Base-by-base conservation (phyloP, 2,329 filamentous ascomycete genomes). In the Aspergillus uvarum region DNA sequence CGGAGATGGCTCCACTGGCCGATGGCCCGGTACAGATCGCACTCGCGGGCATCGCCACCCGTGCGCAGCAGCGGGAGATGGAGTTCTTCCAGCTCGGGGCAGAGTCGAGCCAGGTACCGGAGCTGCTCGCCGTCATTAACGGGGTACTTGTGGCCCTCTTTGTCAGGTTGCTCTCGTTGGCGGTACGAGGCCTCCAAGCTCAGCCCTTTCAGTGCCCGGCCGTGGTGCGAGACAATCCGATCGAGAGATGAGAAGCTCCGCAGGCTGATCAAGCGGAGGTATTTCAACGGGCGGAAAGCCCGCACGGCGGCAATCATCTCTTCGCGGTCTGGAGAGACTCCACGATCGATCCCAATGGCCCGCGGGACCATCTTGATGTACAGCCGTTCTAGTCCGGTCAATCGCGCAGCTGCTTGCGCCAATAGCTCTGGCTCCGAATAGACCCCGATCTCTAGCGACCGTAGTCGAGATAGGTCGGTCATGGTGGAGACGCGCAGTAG, bases 31-130 rank as follows among this genome's bases (percentile, higher is more conserved):
- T 63, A 63, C 0, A 54, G 26, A 0, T 31, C 32, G 10, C 57
- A 60, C 49, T 63, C 61, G 1, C 8, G 6, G 0, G n/a, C 5
- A 22, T 32, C 31, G 2, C 59, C 54, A n/a, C 47, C 21, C 0
- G 55, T 48, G 14, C 61, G 61, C 14, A 38, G 53, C 7, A 59
- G 19, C 4, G 54, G 56, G 14, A 59, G 21, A 1, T 54, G 56
- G 8, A 63, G 51, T 6, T 59, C 59, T 4, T 47, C 19, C 3
- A 63, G 47, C 3, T 47, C 26, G 0, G 59, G 61, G 21, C 56
- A 63, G 2, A 3, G 5, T 2, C 7, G 14, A 2, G 56, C 56
- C n/a, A 63, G 11, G 1, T 4, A 31, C 1, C 26, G 21, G 5
- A 61, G 3, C 12, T 63, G 24, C 1, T 42, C 7, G 3, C 32